A percentile compares a stretch with the other conserved stretches of the same genome.
Conservation (phyloP, 768 basidiomycete genomes). For the Mycena kentingensis region DNA sequence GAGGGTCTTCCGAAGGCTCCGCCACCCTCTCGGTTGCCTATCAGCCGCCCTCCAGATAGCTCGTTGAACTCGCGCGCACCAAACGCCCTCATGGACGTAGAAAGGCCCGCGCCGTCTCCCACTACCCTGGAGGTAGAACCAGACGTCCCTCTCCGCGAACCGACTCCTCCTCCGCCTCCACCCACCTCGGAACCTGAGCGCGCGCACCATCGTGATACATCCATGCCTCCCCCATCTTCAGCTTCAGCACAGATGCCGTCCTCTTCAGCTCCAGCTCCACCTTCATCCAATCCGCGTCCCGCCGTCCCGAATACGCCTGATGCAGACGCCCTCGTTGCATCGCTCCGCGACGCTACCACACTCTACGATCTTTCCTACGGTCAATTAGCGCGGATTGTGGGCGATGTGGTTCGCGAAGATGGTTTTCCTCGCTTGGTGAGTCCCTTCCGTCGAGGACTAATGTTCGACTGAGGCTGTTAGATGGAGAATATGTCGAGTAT, state of each 20-base stretch:
- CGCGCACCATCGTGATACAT: no score
- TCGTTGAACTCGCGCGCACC: background rate
- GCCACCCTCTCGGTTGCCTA: background rate
- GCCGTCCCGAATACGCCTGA: slow-evolving; percentile 13
- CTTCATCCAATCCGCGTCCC: slow-evolving; percentile 22
- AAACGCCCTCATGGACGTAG: background rate
- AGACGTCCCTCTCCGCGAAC: no score
- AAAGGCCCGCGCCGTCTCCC: background rate
- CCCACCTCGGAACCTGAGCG: background rate
- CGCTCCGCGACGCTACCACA: slow-evolving; percentile 45
- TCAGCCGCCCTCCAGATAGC: background rate
- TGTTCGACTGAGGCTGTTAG: slow-evolving; percentile 32
- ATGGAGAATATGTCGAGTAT: slow-evolving; percentile 55
- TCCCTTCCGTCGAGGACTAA: slow-evolving; percentile 1
- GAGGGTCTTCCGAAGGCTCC: slow-evolving; percentile 6
- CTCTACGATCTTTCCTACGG: slow-evolving; percentile 56
- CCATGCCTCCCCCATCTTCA: no score
- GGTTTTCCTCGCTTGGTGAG: slow-evolving; percentile 76
- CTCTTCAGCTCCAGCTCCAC: slow-evolving; percentile 32
- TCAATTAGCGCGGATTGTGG: slow-evolving; percentile 59
- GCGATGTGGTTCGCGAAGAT: slow-evolving; percentile 69
- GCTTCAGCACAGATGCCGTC: no score
- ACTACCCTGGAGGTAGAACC: background rate
- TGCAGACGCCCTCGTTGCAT: slow-evolving; percentile 33
- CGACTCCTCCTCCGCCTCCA: background rate